phyloP scores from a whole-genome alignment of 2,329 filamentous ascomycete genomes.

The Diaporthe sp. region DNA sequence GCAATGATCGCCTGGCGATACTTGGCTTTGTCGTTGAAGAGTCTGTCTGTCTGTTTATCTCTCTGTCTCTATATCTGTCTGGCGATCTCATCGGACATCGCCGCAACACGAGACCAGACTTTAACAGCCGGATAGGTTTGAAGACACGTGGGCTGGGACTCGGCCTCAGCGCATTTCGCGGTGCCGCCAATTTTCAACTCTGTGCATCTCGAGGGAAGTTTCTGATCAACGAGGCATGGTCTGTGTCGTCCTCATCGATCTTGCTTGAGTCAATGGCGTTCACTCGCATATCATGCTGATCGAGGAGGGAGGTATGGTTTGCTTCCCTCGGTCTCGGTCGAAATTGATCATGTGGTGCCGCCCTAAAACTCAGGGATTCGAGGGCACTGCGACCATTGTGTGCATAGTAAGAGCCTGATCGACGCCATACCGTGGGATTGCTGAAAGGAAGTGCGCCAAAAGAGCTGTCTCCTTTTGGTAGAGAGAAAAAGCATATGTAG shows the following conservation, averaged over 20 bases:
- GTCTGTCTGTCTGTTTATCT: not conserved
- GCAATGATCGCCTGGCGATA: not conserved
- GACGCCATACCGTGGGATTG: not conserved
- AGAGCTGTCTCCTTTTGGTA: not conserved
- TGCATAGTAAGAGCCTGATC: not conserved
- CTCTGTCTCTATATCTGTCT: not conserved
- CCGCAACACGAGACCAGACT: not conserved
- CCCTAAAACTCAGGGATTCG: not conserved
- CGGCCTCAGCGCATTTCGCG: not conserved
- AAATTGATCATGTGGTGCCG: not conserved
- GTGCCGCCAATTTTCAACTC: not conserved
- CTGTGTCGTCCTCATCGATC: not conserved
- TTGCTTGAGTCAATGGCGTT: not conserved
- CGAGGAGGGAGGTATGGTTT: not conserved
- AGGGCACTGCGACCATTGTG: too few relatives aligned
- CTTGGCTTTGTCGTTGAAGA: not conserved
- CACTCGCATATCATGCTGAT: not conserved
- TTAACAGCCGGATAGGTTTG: not conserved
- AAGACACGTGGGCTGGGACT: not conserved
- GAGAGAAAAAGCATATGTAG: conserved; percentile 7
- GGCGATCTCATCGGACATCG: not conserved
- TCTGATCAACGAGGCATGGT: not conserved
- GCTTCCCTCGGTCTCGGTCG: not conserved
- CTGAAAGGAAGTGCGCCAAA: not conserved
- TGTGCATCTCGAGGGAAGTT: not conserved